These are phyloP conservation scores for Chloromonas sp. DNA, from an alignment of 163 green algal species.

Conservation along the genomic window DNA sequence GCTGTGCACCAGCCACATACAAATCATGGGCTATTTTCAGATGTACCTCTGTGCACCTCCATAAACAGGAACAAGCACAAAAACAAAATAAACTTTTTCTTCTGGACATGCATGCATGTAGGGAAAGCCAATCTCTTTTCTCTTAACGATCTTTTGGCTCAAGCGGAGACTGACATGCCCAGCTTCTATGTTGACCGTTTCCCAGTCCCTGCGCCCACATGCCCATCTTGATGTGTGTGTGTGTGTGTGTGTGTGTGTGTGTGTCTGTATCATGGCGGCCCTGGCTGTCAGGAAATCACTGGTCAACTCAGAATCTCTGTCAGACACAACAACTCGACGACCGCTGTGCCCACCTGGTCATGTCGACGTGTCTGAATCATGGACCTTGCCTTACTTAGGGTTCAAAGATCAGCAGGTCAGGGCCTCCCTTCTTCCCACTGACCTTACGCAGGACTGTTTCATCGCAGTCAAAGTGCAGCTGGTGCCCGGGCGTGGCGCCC, in stretches of 20 bases:
- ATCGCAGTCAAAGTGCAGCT: conserved; percentile 23
- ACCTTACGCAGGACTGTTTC: conserved; percentile 15
- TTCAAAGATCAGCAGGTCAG: not conserved
- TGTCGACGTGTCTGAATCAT: no score
- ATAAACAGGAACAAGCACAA: no score
- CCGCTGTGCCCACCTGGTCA: no score
- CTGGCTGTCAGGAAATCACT: not conserved
- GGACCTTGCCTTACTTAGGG: not conserved
- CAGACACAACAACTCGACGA: not conserved
- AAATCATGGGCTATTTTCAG: not conserved
- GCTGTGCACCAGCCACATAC: not conserved
- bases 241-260: no score
- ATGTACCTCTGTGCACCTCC: not conserved
- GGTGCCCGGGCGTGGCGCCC: not conserved
- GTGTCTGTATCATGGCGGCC: not conserved
- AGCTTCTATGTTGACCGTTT: no score
- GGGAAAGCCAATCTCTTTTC: no score
- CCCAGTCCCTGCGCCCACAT: no score
- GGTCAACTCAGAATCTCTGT: not conserved
- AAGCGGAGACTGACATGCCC: no score
- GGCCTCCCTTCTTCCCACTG: not conserved
- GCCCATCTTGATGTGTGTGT: no score
- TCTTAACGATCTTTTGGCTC: no score
- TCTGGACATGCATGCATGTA: no score
- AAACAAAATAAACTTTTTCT: no score